A percentile compares a stretch with the other conserved stretches of the same genome.
Conservation (phyloP, 108 stramenopile genomes). For the Conticribra guillardii region DNA sequence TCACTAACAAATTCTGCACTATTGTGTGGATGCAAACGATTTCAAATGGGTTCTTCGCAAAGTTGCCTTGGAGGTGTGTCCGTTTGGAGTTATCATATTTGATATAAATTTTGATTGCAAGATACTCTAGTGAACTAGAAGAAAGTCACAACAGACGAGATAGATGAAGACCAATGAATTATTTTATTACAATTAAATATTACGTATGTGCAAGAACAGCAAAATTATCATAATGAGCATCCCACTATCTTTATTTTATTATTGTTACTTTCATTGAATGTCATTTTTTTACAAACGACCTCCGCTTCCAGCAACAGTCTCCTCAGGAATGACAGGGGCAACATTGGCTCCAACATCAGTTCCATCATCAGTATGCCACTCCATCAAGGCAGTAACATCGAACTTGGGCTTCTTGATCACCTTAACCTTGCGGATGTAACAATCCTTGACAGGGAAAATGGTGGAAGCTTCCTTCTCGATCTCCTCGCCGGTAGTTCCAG, state of each 20-base stretch:
- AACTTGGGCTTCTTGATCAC: constrained; percentile 99
- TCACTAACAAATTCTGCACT: too few relatives aligned
- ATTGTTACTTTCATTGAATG: neutral
- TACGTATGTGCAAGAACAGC: too few relatives aligned
- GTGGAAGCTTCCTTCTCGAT: constrained; percentile 88
- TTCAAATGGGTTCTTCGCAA: too few relatives aligned
- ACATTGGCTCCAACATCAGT: constrained; percentile 76
- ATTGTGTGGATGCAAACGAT: too few relatives aligned
- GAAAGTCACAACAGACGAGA: too few relatives aligned
- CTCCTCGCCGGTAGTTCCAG: constrained; percentile 92
- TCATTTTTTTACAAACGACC: constrained; percentile 66
- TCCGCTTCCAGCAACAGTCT: constrained; percentile 86
- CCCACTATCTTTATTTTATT: neutral
- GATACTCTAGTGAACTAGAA: too few relatives aligned
- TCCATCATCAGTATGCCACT: constrained; percentile 97
- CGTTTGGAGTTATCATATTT: too few relatives aligned
- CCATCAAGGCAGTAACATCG: constrained; percentile 99
- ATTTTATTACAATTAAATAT: too few relatives aligned
- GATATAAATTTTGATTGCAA: too few relatives aligned
- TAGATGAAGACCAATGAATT: too few relatives aligned
- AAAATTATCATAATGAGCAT: too few relatives aligned
- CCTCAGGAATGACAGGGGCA: constrained; percentile 82
- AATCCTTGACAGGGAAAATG: constrained; percentile 99
- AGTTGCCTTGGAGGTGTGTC: too few relatives aligned
- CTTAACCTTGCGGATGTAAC: constrained; percentile 99